Base-by-base conservation (phyloP, 2,329 filamentous ascomycete genomes). In the Penicillium janthinellum region DNA sequence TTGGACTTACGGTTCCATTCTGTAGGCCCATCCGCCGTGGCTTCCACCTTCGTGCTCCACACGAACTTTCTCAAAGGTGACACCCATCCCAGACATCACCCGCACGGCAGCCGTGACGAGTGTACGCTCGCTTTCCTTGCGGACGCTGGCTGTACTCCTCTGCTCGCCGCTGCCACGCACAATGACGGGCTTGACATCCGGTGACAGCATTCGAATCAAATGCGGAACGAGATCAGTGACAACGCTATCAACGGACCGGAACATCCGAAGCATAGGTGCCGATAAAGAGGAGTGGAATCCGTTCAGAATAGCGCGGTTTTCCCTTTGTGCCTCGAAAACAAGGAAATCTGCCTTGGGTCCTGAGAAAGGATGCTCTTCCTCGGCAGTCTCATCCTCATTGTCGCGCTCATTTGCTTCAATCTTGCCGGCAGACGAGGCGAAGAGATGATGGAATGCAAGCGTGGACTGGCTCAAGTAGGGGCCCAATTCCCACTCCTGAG, bases 401-500 rank as follows among this genome's bases (percentile, higher is more conserved):
- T 73, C 73, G 39, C 73, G 79, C 12, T 84, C 82, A n/a, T 81
- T 81, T 6, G 73, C 76, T 65, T 75, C 69, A 50, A 64, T 64
- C 62, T 74, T 81, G 57, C 83, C 83, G 38, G 83, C 83, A 28
- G 89, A 86, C 0, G 90, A 89, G 3, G 93, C 91, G 71, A 99
- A 99, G 12, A 99, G 84, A 71, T 91, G 83, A 73, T 99, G 96
- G 71, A 96, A 97, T 3, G 91, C 95, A 1, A 98, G 84, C 15
- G 95, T 85, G 0, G 94, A 89, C 66, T 95, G 90, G 69, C 88
- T 91, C 51, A 98, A 84, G 73, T 99, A 99, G 0, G 91, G 88
- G 0, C 85, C 86, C 15, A 99, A 81, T 75, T 99, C 95, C 90
- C 95, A 99, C 57, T 96, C 93, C 73, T 97, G 94, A 60, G 86